Evolutionary conservation across 805 yeast species (phyloP), one percentile per base, ranked within the genome.

Genomic region (Hanseniaspora taiwanica): DNA sequence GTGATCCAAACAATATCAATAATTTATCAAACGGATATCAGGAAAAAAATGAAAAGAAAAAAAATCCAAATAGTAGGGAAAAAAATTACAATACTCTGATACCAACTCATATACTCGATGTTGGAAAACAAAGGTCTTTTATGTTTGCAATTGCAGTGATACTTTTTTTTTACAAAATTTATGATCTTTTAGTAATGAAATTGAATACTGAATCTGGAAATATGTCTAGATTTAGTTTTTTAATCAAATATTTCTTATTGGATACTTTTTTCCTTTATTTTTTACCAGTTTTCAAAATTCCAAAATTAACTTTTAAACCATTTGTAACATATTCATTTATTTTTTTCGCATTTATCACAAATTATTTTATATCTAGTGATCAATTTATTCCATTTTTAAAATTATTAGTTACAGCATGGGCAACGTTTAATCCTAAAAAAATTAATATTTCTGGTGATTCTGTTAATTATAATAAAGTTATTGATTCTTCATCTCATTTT

Each of bases 141-240:
- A 68, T 76, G 2, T 56, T 78, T n/a, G 71, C 83, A 1, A 45
- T 82, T 9, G 83, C 85, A 53, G 63, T 72, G 2, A 65, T 81
- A 25, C 66, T 89, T n/a, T 96, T 87, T 58, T 73, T 83, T n/a
- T 81, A 81, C 73, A 89, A 91, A 54, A 42, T 83, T 1, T 82
- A 81, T 49, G 94, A 84, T 54, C 58, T 82, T 33, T 60, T 78
- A 25, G 55, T 75, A 18, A 59, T 82, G 42, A 76, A 77, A 49
- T 66, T 72, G 20, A 20, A 14, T 17, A 25, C 14, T 6, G 16
- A 29, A 18, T 25, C 19, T 21, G 70, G 66, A 14, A 42, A 47
- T 27, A 58, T 63, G 12, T 43, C 61, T 1, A 66, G 72, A 53
- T 64, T 73, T 59, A 65, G 69, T 16, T 83, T 81, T 53, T 62